Evolutionary conservation across 73 alveolate species (phyloP).

Genomic region (Stentor roeselii): DNA sequence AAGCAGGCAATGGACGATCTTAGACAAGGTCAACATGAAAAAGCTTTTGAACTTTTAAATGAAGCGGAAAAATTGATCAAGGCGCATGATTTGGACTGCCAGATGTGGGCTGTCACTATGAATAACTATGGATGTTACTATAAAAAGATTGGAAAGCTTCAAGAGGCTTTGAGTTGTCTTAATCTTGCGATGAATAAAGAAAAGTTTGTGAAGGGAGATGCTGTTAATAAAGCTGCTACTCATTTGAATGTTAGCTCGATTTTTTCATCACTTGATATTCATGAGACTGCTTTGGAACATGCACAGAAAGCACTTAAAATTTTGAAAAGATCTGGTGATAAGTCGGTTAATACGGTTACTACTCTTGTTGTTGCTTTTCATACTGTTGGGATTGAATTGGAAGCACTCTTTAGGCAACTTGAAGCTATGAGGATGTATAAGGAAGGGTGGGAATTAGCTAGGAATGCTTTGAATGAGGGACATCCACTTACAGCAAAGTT

Average conservation of each 20-base stretch:
- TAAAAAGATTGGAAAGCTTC: slow-evolving; percentile 31
- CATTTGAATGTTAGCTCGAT: slow-evolving; percentile 32
- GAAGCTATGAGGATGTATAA: background rate
- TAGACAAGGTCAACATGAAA: background rate
- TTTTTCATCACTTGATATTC: slow-evolving; percentile 18
- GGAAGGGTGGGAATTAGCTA: background rate
- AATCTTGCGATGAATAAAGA: slow-evolving; percentile 26
- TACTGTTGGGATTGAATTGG: background rate
- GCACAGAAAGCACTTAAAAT: slow-evolving; percentile 21
- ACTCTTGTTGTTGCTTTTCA: background rate
- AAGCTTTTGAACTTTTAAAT: slow-evolving; percentile 9
- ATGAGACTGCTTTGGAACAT: slow-evolving; percentile 6
- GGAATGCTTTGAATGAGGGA: background rate
- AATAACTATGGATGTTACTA: slow-evolving; percentile 42
- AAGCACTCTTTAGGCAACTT: background rate
- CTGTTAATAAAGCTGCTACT: background rate
- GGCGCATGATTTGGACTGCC: background rate
- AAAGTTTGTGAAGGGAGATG: background rate
- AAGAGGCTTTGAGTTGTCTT: slow-evolving; percentile 35
- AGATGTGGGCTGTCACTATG: slow-evolving; percentile 18
- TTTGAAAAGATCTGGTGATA: background rate
- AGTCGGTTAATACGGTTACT: background rate
- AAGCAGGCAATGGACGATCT: background rate
- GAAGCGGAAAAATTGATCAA: background rate
- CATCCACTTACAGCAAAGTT: background rate